Base-by-base conservation (phyloP, 805 yeast species). In the Myxozyma mucilagina region DNA sequence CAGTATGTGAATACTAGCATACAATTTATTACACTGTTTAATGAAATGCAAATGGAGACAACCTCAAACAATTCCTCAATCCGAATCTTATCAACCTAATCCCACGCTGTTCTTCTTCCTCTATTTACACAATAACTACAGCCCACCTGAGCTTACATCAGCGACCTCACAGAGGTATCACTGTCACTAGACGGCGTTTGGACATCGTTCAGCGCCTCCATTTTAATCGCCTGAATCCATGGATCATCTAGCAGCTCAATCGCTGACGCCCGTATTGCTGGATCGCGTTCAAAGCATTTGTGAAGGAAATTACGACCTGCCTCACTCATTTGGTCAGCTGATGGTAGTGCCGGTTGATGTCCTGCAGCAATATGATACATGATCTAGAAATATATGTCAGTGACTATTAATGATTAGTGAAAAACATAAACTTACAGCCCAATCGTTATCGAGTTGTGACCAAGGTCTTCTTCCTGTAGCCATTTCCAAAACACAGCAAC, bases 291-390 rank as follows among this genome's bases (percentile, higher is more conserved):
- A 65, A 94, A 78, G 73, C 97, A 89, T 65, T 86, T 81, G 13
- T 83, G 78, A 66, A 94, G 75, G 73, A 94, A 92, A 24, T 78
- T 78, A 53, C 79, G 80, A 16, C 99, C 98, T 13, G 79, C 83
- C 14, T 79, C 81, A 67, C 94, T 86, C 56, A 94, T 77, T 74
- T 90, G 97, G 61, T 87, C 94, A 1, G 80, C 75, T 0, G 84
- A 73, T 4, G 99, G 99, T 56, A 93, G 78, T 68, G 84, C 90
- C 0, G 99, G 99, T 60, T 84, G 80, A 71, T 90, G 94, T 1
- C 97, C 97, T 1, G 96, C 96, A 0, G 97, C 98, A 70, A 94
- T 94, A 73, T 90, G 97, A 71, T 92, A 94, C 98, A 94, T 93
- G 54, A 94, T 89, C 57, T 57, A 51, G 13, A 51, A 14, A 41